A percentile compares a stretch with the other conserved stretches of the same genome.
Conservation (phyloP, 2,329 filamentous ascomycete genomes). For the Fusarium metavorans region DNA sequence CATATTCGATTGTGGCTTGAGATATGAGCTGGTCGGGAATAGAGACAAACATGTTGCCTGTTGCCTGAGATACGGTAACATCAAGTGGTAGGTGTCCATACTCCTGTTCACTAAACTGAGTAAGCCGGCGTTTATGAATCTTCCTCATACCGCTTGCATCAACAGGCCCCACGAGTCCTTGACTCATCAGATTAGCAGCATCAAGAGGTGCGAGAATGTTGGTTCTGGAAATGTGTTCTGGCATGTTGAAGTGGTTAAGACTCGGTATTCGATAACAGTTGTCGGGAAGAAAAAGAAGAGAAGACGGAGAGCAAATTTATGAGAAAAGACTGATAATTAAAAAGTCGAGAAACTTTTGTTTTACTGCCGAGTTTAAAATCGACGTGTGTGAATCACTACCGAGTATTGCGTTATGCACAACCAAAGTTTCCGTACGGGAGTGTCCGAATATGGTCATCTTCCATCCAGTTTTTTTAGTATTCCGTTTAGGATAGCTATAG, state of each 20-base stretch:
- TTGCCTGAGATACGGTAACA: background rate
- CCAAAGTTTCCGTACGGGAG: background rate
- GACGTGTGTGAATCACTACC: background rate
- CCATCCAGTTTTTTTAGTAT: background rate
- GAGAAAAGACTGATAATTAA: background rate
- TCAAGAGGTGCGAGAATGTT: background rate
- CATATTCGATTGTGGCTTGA: constrained; percentile 19
- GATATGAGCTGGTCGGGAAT: constrained; percentile 30
- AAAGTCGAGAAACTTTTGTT: background rate
- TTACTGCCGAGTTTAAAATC: background rate
- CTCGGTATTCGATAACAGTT: background rate
- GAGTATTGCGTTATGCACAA: background rate
- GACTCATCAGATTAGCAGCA: background rate
- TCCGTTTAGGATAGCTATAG: background rate
- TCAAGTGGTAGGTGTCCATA: constrained; percentile 17
- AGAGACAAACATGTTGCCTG: constrained; percentile 9
- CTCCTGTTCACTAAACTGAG: constrained; percentile 24
- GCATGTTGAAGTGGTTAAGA: background rate
- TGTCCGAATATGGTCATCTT: background rate
- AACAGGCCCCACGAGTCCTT: background rate
- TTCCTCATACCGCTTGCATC: background rate
- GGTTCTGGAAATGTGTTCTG: background rate
- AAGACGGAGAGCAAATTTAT: background rate
- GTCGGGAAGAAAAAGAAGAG: background rate
- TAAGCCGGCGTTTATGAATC: constrained; percentile 33